A percentile compares a stretch with the other conserved stretches of the same genome.
These are phyloP conservation scores for Exophiala aquamarina DNA, from an alignment of 2,329 filamentous ascomycete genomes.

Conservation along the genomic window DNA sequence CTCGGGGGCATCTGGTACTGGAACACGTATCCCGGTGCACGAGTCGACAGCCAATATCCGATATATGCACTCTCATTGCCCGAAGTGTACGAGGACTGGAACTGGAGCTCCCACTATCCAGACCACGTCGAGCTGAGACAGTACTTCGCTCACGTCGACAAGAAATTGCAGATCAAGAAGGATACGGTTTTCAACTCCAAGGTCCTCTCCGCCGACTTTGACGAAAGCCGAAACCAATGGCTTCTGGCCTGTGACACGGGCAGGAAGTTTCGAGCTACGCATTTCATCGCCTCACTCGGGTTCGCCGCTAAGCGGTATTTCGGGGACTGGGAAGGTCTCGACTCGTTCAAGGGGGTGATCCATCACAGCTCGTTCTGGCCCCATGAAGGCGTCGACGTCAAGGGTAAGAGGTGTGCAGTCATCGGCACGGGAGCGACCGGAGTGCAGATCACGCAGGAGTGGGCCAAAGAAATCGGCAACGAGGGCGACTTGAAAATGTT, in stretches of 20 bases:
- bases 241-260: constrained; percentile 40
- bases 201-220: constrained; percentile 39
- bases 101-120: constrained; percentile 20
- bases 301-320: constrained; percentile 60
- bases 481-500: constrained; percentile 48
- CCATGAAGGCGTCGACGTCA: constrained; percentile 52
- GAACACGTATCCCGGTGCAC: constrained; percentile 42
- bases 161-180: constrained; percentile 32
- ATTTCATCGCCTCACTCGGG: constrained; percentile 32
- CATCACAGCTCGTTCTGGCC: constrained; percentile 64
- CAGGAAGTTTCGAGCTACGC: constrained; percentile 16
- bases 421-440: constrained; percentile 66
- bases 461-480: constrained; percentile 44
- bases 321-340: constrained; percentile 61
- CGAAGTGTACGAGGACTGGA: constrained; percentile 40
- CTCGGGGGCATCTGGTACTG: constrained; percentile 38
- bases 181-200: constrained; percentile 36
- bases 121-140: constrained; percentile 16
- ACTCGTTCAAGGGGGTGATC: constrained; percentile 59
- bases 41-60: constrained; percentile 49
- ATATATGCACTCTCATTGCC: constrained; percentile 56
- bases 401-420: constrained; percentile 62
- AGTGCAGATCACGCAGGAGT: constrained; percentile 62
- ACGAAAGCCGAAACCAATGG: constrained; percentile 41
- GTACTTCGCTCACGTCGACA: constrained; percentile 18